Base-by-base conservation (phyloP, 768 basidiomycete genomes). In the Austroboletus eburneus region DNA sequence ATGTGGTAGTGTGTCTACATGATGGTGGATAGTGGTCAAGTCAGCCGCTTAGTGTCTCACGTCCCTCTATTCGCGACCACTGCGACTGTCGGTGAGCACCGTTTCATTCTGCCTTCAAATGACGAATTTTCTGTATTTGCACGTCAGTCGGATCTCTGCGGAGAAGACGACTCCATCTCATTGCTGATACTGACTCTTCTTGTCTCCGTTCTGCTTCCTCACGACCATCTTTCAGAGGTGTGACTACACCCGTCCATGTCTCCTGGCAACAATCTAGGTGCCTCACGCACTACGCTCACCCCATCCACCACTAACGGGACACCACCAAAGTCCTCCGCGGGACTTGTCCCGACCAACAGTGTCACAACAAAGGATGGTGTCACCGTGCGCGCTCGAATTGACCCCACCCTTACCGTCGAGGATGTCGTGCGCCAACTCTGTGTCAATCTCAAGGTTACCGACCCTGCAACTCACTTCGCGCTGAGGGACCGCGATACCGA, bases 391-490 rank as follows among this genome's bases (percentile, higher is more conserved):
- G 83, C 87, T 10, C 80, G 90, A 49, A 92, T 92, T 54, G 90
- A 92, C 61, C 85, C 87, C 14, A 83, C 87, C 5, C 73, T 91
- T 24, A 81, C 84, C 6, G 90, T 91, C 42, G 81, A 87, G 43
- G 90, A 92, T 62, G 91, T 92, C 46, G 77, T 92, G 42, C 81
- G 79, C 46, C 88, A 91, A 64, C 76, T 92, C 9, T 91, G 89
- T 57, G 68, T 83, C 54, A 91, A 83, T 66, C 71, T 95, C 54
- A 83, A 85, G 65, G 81, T 91, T 48, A 80, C 79, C 48, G 88
- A 88, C 32, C 75, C 85, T 0, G 76, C 87, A 1, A 74, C 76
- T 1, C 69, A 86, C 52, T 92, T 80, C 60, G 86, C 90, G 2
- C 65, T 95, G 49, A 76, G 91, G 56, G 90, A 93, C 61, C 66